These are phyloP conservation scores for Anastatica hierochuntica DNA, from an alignment of 345 rosid genomes.

Conservation along the genomic window DNA sequence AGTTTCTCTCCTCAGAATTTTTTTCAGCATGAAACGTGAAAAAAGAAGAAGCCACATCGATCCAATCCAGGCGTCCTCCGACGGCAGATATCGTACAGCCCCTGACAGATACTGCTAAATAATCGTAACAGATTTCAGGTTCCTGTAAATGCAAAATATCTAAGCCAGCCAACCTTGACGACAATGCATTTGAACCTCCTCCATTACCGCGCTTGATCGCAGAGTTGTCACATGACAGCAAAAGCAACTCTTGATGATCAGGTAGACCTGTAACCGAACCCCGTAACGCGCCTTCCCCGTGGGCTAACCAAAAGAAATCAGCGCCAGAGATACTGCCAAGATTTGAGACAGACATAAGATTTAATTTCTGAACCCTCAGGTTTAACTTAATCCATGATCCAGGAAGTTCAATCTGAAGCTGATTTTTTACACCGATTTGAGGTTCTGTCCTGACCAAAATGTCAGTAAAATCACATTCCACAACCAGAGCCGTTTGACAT, in stretches of 20 bases:
- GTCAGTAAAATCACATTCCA: constrained; percentile 73
- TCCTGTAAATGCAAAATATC: constrained; percentile 59
- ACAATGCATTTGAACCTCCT: constrained; percentile 82
- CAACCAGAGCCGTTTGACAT: constrained; percentile 49
- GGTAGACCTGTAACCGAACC: constrained; percentile 59
- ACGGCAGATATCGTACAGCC: constrained; percentile 76
- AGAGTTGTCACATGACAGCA: constrained; percentile 76
- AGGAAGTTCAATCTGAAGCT: constrained; percentile 75
- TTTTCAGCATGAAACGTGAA: constrained; percentile 35
- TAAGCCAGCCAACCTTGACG: constrained; percentile 79
- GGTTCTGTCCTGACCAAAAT: constrained; percentile 52
- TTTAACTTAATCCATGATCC: constrained; percentile 73
- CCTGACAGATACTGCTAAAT: constrained; percentile 50
- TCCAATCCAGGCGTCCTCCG: constrained; percentile 96
- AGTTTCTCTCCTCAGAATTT: constrained; percentile 27
- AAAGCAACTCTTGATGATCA: constrained; percentile 49
- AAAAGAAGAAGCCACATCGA: constrained; percentile 59
- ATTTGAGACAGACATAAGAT: constrained; percentile 54
- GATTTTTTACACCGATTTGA: constrained; percentile 35
- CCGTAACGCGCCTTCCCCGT: constrained; percentile 66
- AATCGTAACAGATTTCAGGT: constrained; percentile 36
- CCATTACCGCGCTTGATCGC: constrained; percentile 91
- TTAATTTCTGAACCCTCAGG: constrained; percentile 49
- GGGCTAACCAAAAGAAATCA: constrained; percentile 67
- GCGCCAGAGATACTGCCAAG: constrained; percentile 60